A percentile compares a stretch with the other conserved stretches of the same genome.
Conservation (phyloP, 2,329 filamentous ascomycete genomes). For the Aspergillus udagawae region DNA sequence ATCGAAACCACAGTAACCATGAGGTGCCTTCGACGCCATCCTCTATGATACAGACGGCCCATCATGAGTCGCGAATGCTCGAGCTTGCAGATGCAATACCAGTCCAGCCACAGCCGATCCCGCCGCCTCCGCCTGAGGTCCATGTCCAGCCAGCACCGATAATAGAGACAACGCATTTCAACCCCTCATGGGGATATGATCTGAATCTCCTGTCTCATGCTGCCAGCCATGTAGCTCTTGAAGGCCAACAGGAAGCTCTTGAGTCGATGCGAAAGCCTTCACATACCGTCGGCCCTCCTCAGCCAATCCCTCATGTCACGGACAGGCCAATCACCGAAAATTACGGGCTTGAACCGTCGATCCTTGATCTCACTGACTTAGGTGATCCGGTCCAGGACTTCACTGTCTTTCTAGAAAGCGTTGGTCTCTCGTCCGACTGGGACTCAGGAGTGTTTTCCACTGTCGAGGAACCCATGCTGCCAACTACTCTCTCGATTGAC, state of each 20-base stretch:
- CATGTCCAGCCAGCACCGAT: slow-evolving; percentile 36
- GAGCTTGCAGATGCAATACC: slow-evolving; percentile 43
- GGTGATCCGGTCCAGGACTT: slow-evolving; percentile 49
- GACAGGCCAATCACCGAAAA: slow-evolving; percentile 40
- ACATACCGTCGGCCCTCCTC: slow-evolving; percentile 30
- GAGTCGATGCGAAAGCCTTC: slow-evolving; percentile 35
- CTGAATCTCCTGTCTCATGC: slow-evolving; percentile 47
- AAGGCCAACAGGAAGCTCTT: slow-evolving; percentile 41
- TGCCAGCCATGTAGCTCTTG: slow-evolving; percentile 47
- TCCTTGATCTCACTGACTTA: slow-evolving; percentile 44
- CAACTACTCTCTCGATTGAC: slow-evolving; percentile 34
- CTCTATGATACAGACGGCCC: slow-evolving; percentile 35
- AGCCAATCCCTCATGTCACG: slow-evolving; percentile 30
- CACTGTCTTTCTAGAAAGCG: slow-evolving; percentile 46
- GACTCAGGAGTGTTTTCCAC: slow-evolving; percentile 45
- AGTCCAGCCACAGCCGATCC: slow-evolving; percentile 35
- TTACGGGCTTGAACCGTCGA: slow-evolving; percentile 42
- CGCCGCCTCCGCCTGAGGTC: slow-evolving; percentile 33
- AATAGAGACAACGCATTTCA: slow-evolving; percentile 44
- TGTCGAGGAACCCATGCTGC: slow-evolving; percentile 38
- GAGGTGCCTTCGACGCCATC: slow-evolving; percentile 32
- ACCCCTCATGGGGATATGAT: slow-evolving; percentile 50
- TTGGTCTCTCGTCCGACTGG: slow-evolving; percentile 48
- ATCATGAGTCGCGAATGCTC: slow-evolving; percentile 43
- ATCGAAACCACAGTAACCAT: slow-evolving; percentile 29